A percentile compares a stretch with the other conserved stretches of the same genome.
These are phyloP conservation scores for Trypanosoma vivax DNA, from an alignment of 208 protist species.

Conservation along the genomic window DNA sequence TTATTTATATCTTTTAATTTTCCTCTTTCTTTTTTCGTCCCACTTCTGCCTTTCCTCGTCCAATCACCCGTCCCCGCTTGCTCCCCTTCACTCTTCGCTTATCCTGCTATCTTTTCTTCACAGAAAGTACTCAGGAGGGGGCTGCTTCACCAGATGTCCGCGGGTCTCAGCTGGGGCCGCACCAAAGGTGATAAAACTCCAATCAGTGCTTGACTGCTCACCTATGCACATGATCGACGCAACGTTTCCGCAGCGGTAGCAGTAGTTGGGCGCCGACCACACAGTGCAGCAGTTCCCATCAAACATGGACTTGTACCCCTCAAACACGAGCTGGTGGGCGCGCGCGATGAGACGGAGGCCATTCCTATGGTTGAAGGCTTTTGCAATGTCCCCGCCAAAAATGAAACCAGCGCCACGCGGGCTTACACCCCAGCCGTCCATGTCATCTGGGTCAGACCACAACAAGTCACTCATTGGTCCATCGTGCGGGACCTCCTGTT, in stretches of 20 bases:
- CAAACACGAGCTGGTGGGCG: slow-evolving; percentile 89
- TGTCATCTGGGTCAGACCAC: slow-evolving; percentile 92
- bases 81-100: slow-evolving; percentile 1
- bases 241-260: slow-evolving; percentile 93
- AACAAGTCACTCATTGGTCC: slow-evolving; percentile 85
- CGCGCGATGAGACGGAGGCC: slow-evolving; percentile 81
- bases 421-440: slow-evolving; percentile 77
- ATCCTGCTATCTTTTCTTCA: slow-evolving; percentile 10
- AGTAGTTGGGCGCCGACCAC: slow-evolving; percentile 95
- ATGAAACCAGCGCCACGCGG: slow-evolving; percentile 85
- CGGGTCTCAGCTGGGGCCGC: slow-evolving; percentile 67
- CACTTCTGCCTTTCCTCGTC: neutral
- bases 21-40: slow-evolving; percentile 1
- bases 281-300: slow-evolving; percentile 91
- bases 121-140: slow-evolving; percentile 85
- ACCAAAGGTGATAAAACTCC: slow-evolving; percentile 73
- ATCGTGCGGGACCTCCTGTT: slow-evolving; percentile 89
- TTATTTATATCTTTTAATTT: neutral
- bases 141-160: slow-evolving; percentile 81
- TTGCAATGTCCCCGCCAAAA: slow-evolving; percentile 75
- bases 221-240: slow-evolving; percentile 91
- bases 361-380: slow-evolving; percentile 83
- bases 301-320: slow-evolving; percentile 94
- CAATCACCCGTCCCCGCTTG: neutral
- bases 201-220: slow-evolving; percentile 60